A percentile compares a stretch with the other conserved stretches of the same genome.
Evolutionary conservation across 2,329 filamentous ascomycete genomes (phyloP).

Genomic region (Shiraia sp.): DNA sequence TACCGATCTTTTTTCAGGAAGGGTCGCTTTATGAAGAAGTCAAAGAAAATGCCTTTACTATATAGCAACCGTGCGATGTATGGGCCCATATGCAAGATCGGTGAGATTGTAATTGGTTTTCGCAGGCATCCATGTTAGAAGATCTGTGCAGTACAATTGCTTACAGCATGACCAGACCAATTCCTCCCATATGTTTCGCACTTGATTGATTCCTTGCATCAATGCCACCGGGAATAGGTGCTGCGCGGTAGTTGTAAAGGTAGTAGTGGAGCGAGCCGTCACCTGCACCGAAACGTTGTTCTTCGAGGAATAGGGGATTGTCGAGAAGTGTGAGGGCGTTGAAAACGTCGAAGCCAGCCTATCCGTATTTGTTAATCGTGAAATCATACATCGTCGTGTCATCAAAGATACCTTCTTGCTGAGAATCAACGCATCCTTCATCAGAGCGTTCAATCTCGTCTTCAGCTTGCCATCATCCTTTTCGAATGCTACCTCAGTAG

Average conservation of each 20-base stretch:
- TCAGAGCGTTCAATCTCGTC: conserved; percentile 75
- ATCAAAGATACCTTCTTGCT: conserved; percentile 69
- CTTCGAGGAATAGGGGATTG: conserved; percentile 88
- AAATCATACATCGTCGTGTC: not conserved
- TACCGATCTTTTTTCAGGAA: too few species aligned
- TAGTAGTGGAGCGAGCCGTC: conserved; percentile 97
- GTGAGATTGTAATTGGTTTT: too few species aligned
- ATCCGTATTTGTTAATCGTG: conserved; percentile 4
- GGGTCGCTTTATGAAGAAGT: too few species aligned
- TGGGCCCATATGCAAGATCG: too few species aligned
- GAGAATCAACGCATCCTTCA: conserved; percentile 83
- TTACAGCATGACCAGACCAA: conserved; percentile 84
- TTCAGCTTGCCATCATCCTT: conserved; percentile 65
- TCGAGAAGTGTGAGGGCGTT: conserved; percentile 93
- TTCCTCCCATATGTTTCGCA: conserved; percentile 76
- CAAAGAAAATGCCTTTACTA: too few species aligned
- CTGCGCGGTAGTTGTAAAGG: conserved; percentile 92
- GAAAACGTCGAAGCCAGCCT: conserved; percentile 89
- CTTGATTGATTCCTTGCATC: conserved; percentile 79
- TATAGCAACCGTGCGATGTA: too few species aligned
- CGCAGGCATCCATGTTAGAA: too few species aligned
- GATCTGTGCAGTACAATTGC: too few species aligned
- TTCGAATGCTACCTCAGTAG: conserved; percentile 74
- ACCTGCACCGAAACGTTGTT: conserved; percentile 92
- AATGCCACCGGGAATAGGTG: conserved; percentile 82